Conservation (phyloP, 2,329 filamentous ascomycete genomes). For the Ceratocystis papillata region DNA sequence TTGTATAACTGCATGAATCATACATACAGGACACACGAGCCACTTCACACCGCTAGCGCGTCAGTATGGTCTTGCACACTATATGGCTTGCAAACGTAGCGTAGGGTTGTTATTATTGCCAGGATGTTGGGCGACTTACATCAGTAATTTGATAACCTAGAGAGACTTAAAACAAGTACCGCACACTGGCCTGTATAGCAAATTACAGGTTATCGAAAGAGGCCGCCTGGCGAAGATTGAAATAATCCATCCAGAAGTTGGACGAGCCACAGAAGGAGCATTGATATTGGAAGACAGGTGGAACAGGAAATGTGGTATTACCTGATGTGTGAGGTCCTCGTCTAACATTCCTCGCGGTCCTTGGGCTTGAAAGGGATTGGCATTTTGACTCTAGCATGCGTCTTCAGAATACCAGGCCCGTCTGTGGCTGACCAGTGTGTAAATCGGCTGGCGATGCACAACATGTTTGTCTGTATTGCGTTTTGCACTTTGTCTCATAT, state of each 20-base stretch:
- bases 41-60: conserved; percentile 10
- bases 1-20: background rate
- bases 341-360: conserved; percentile 1
- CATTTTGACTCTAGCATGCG: background rate
- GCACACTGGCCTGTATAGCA: background rate
- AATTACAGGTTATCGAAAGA: background rate
- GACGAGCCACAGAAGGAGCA: background rate
- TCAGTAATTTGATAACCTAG: background rate
- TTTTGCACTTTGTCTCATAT: background rate
- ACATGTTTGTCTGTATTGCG: background rate
- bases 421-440: background rate
- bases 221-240: background rate
- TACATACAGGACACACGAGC: background rate
- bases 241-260: background rate
- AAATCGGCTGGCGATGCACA: background rate
- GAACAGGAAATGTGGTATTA: background rate
- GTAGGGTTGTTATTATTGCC: background rate
- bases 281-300: background rate
- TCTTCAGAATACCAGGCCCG: background rate
- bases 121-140: too few relatives aligned
- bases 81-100: background rate
- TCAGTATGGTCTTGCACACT: background rate
- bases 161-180: background rate
- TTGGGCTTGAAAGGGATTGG: background rate
- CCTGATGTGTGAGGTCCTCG: conserved; percentile 2